A percentile compares a stretch with the other conserved stretches of the same genome.
Evolutionary conservation across 306 rosid species (phyloP).

Genomic region (Arachis stenosperma): DNA sequence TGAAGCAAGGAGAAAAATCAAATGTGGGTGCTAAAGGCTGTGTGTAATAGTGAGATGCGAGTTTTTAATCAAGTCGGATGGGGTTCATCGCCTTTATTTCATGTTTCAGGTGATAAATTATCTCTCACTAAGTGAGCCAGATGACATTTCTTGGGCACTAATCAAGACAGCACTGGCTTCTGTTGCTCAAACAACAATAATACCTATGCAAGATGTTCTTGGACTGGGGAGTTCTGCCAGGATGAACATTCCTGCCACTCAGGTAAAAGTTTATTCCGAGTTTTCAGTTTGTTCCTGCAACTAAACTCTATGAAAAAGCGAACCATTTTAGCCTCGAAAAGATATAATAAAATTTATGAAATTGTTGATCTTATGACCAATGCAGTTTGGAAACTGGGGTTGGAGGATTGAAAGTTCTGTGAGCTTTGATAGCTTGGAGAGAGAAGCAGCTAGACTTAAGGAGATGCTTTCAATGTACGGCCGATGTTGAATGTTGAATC

Average conservation of each 20-base stretch:
- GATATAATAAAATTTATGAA: constrained; percentile 25
- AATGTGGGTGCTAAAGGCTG: constrained; percentile 53
- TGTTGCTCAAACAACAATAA: constrained; percentile 80
- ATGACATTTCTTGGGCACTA: constrained; percentile 76
- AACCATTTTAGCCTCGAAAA: background rate
- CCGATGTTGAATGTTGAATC: constrained; percentile 56
- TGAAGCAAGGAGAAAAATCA: constrained; percentile 74
- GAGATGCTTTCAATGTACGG: constrained; percentile 69
- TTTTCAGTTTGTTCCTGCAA: constrained; percentile 20
- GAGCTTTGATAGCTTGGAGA: constrained; percentile 74
- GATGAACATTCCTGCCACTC: constrained; percentile 98
- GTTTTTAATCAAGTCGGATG: constrained; percentile 20
- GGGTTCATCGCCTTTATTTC: constrained; percentile 13
- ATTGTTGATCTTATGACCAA: constrained; percentile 31
- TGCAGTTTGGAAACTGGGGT: constrained; percentile 93
- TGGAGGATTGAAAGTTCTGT: constrained; percentile 74
- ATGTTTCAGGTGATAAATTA: constrained; percentile 67
- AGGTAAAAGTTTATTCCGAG: constrained; percentile 58
- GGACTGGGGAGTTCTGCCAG: constrained; percentile 80
- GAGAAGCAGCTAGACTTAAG: constrained; percentile 66
- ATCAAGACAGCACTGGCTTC: constrained; percentile 66
- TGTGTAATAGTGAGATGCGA: constrained; percentile 18
- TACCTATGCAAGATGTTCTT: constrained; percentile 93
- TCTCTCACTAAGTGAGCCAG: constrained; percentile 61
- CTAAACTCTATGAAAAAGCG: background rate